Evolutionary conservation across 768 basidiomycete species (phyloP), one percentile per base, ranked within the genome.

Genomic region (Boletus pseudopeckii): DNA sequence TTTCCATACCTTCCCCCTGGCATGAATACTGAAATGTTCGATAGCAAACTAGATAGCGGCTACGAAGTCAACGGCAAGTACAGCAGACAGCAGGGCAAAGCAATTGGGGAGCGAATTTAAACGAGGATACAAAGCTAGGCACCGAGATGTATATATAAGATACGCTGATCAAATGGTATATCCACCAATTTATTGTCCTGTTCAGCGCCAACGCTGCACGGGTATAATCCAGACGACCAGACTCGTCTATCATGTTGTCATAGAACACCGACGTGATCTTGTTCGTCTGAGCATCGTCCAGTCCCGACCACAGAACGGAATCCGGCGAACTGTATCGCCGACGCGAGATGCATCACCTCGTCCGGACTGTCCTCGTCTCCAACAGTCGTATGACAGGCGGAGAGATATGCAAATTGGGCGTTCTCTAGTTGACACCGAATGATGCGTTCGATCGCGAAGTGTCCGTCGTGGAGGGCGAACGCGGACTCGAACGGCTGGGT

Each of bases 381-480:
- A 9, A 45, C 41, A 34, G 42, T 46, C 17, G 42, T 50, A 4
- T 50, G 30, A 24, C 67, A 70, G 0, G 67, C 63, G 9, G 65
- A 70, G 18, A 68, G 44, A 17, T 53, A 62, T 3, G 61, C 61
- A n/a, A 63, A 59, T 24, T 63, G 54, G 0, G 57, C 18, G 6
- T 60, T 40, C n/a, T 41, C 10, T 1, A 61, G 30, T 0, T 52
- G n/a, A 9, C 42, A 49, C 8, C 36, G 53, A 2, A 39, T 38
- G 45, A 62, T 62, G 3, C 22, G 39, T 4, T 48, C 42, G 22
- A 62, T 34, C 4, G 57, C 50, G 6, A 62, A 45, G 2, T 30
- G 60, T 13, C 40, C 48, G 5, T 62, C 40, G 11, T 28, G 28
- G 20, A 62, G 41, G 7, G 56, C 60, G 18, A 62, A 62, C 1